A percentile compares a stretch with the other conserved stretches of the same genome.
These are phyloP conservation scores for Lablab purpureus DNA, from an alignment of 306 rosid species.

Conservation along the genomic window DNA sequence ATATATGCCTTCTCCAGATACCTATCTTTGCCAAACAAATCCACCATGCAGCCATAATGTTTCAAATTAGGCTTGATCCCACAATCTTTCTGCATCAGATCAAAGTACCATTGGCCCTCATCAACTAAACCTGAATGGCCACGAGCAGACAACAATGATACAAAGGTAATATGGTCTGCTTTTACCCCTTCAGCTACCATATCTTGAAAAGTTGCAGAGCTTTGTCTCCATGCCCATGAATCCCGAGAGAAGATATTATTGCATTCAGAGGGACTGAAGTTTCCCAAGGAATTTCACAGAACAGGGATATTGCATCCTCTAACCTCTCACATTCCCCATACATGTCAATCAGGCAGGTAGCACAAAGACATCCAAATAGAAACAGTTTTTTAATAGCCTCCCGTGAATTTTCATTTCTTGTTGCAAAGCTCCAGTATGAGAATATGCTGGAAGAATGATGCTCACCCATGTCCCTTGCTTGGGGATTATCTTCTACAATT, in stretches of 20 bases:
- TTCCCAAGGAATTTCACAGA: constrained; percentile 51
- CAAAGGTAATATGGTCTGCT: constrained; percentile 55
- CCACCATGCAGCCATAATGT: constrained; percentile 66
- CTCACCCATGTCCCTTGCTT: constrained; percentile 67
- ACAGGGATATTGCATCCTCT: constrained; percentile 53
- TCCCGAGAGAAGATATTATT: constrained; percentile 57
- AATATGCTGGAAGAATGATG: constrained; percentile 65
- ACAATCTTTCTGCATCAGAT: constrained; percentile 52
- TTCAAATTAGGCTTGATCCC: constrained; percentile 55
- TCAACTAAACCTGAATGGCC: constrained; percentile 59
- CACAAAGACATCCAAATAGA: constrained; percentile 58
- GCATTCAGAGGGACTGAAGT: constrained; percentile 60
- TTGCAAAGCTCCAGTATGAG: constrained; percentile 59
- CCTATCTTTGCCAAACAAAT: constrained; percentile 59
- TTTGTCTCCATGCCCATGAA: constrained; percentile 55
- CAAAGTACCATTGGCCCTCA: constrained; percentile 55
- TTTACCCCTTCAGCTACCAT: constrained; percentile 55
- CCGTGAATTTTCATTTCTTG: constrained; percentile 62
- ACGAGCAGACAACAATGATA: constrained; percentile 58
- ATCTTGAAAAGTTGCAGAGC: constrained; percentile 54
- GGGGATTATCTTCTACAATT: constrained; percentile 43
- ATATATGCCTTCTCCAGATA: constrained; percentile 53
- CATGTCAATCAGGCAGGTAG: constrained; percentile 59
- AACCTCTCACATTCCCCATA: constrained; percentile 55
- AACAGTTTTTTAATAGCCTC: constrained; percentile 47